A percentile compares a stretch with the other conserved stretches of the same genome.
Conservation (phyloP, 1,284 basidiomycete species). For the Papiliotrema fonsecae region DNA sequence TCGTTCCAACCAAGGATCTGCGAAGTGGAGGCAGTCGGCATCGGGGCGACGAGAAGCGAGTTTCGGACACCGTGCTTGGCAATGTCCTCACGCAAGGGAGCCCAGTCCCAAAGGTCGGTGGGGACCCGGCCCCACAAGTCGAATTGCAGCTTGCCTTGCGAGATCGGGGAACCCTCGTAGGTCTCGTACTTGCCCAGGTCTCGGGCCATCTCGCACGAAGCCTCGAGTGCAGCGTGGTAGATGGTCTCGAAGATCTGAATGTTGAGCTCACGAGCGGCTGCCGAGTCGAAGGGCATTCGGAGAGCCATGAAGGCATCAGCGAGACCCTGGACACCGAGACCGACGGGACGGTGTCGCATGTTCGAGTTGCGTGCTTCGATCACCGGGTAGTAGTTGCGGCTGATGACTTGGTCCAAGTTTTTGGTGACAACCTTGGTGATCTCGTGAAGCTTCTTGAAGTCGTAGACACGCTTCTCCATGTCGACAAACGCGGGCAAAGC, state of each 20-base stretch:
- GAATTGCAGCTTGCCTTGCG: constrained; percentile 83
- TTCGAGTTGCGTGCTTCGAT: constrained; percentile 87
- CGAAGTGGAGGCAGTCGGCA: constrained; percentile 98
- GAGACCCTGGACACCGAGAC: constrained; percentile 95
- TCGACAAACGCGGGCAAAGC: constrained; percentile 85
- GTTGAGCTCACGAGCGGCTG: constrained; percentile 82
- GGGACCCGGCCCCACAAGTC: constrained; percentile 95
- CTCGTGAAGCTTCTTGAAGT: constrained; percentile 93
- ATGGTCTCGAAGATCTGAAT: constrained; percentile 98
- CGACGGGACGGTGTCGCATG: constrained; percentile 96
- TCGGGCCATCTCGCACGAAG: constrained; percentile 83
- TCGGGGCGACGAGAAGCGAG: constrained; percentile 90
- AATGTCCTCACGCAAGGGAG: constrained; percentile 79
- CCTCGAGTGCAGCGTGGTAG: constrained; percentile 92
- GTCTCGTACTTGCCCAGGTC: constrained; percentile 83
- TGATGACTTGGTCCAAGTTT: constrained; percentile 71
- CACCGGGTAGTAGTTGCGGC: constrained; percentile 69
- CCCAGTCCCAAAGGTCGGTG: constrained; percentile 94
- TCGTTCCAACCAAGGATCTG: constrained; percentile 99
- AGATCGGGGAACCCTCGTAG: constrained; percentile 86
- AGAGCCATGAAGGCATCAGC: constrained; percentile 98
- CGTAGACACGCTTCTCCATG: constrained; percentile 57
- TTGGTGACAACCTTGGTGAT: constrained; percentile 86
- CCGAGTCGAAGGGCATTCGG: constrained; percentile 91
- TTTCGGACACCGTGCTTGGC: constrained; percentile 83